Conservation (phyloP, 129 eudicot species). For the Kitagawia praeruptora region DNA sequence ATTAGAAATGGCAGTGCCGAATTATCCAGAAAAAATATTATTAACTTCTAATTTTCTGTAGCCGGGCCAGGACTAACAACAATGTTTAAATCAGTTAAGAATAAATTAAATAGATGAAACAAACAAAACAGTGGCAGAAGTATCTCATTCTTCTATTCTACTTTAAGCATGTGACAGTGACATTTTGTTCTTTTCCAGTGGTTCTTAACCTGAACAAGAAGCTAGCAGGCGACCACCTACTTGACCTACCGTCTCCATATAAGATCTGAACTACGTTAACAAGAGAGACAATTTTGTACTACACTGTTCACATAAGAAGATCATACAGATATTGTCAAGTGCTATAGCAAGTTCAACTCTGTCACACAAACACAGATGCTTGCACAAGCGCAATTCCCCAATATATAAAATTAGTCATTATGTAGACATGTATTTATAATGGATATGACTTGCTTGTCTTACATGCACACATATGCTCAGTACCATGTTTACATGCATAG, state of each 20-base stretch:
- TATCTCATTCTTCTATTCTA: background rate
- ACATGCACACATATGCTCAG: no score
- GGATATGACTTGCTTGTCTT: background rate
- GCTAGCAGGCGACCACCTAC: background rate
- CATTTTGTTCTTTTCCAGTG: background rate
- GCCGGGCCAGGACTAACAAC: background rate
- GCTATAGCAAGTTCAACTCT: background rate
- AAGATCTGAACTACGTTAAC: background rate
- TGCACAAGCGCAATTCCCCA: background rate
- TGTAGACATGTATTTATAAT: background rate
- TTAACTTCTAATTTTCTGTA: background rate
- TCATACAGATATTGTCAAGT: background rate
- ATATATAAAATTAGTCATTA: background rate
- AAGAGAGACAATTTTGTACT: background rate
- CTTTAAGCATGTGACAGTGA: background rate
- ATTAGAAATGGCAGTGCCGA: background rate
- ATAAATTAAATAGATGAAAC: background rate
- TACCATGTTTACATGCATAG: background rate
- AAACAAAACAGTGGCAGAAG: background rate
- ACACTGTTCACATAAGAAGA: background rate
- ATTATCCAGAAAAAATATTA: background rate
- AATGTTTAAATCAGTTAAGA: background rate
- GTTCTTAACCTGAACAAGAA: conserved; percentile 8
- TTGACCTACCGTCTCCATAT: background rate
- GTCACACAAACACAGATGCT: background rate